Evolutionary conservation across 2,329 filamentous ascomycete genomes (phyloP).

Genomic region (Pseudocercospora eumusae): DNA sequence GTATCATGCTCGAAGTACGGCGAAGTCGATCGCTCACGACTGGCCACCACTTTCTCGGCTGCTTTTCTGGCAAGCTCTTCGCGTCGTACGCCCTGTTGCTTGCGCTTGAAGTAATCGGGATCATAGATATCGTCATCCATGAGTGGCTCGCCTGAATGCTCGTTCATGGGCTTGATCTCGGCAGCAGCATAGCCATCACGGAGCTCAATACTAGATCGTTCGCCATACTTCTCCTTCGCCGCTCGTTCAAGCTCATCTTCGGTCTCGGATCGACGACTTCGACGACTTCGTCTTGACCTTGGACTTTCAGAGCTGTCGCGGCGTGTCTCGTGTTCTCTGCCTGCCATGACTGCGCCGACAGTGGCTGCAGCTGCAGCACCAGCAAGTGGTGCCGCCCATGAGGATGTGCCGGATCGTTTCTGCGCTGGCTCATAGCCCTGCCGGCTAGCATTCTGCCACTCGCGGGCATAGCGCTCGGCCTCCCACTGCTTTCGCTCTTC

Average conservation of each 20-base stretch:
- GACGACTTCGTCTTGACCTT: constrained; percentile 16
- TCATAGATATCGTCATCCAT: constrained; percentile 52
- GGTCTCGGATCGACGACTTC: constrained; percentile 14
- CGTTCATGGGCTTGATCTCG: constrained; percentile 36
- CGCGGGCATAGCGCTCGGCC: constrained; percentile 21
- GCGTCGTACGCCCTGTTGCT: constrained; percentile 36
- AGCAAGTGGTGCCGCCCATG: constrained; percentile 43
- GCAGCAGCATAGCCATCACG: constrained; percentile 25
- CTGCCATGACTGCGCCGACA: constrained; percentile 36
- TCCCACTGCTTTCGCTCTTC: constrained; percentile 26
- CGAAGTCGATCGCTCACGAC: constrained; percentile 47
- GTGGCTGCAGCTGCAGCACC: constrained; percentile 39
- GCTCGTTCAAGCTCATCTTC: constrained; percentile 19
- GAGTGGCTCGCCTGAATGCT: constrained; percentile 42
- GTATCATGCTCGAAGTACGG: constrained; percentile 15
- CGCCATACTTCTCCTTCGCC: constrained; percentile 23
- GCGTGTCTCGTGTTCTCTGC: constrained; percentile 30
- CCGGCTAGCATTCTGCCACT: constrained; percentile 15
- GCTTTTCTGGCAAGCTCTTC: constrained; percentile 37
- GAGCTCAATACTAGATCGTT: constrained; percentile 18
- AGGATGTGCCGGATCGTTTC: constrained; percentile 27
- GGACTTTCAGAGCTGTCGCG: constrained; percentile 23
- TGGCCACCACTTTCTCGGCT: constrained; percentile 46
- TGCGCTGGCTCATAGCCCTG: constrained; percentile 17
- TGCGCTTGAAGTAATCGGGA: constrained; percentile 48